Percentiles rank a stretch among this genome's conserved stretches.
Conservation (phyloP, 2,329 filamentous ascomycete genomes). For the Ascochyta lentis region DNA sequence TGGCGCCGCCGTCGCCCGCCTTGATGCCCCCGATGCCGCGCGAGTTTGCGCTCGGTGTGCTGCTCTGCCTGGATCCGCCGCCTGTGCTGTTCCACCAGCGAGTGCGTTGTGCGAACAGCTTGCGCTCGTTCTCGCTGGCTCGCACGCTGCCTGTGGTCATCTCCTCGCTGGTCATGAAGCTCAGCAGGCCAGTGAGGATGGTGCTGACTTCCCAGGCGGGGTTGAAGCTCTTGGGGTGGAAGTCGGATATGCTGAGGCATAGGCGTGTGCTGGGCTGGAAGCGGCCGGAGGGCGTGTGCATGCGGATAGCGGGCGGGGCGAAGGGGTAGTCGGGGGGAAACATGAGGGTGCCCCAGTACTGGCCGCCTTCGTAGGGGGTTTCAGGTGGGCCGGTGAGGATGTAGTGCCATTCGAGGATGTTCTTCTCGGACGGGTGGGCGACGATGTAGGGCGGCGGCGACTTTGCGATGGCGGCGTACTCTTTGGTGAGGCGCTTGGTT, state of each 20-base stretch:
- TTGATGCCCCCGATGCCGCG: constrained; percentile 78
- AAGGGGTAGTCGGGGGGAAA: constrained; percentile 98
- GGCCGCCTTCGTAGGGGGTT: constrained; percentile 91
- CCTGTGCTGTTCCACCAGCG: constrained; percentile 98
- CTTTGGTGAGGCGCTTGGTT: constrained; percentile 61
- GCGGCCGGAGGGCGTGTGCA: constrained; percentile 96
- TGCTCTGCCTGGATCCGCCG: constrained; percentile 71
- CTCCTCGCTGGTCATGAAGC: constrained; percentile 98
- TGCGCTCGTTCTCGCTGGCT: constrained; percentile 77
- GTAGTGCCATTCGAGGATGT: constrained; percentile 96
- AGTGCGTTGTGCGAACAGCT: constrained; percentile 75
- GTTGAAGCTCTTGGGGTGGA: constrained; percentile 98
- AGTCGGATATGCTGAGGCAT: constrained; percentile 95
- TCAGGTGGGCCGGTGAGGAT: constrained; percentile 93
- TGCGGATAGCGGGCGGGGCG: constrained; percentile 94
- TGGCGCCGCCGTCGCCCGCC: constrained; percentile 88
- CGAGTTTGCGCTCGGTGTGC: constrained; percentile 44
- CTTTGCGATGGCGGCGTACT: constrained; percentile 69
- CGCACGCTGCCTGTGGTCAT: constrained; percentile 95
- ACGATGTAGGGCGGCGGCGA: constrained; percentile 89
- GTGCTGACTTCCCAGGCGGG: constrained; percentile 98
- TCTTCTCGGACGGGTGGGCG: constrained; percentile 86
- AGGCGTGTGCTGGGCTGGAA: constrained; percentile 92
- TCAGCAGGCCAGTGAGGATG: constrained; percentile 90
- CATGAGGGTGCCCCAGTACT: constrained; percentile 97